Evolutionary conservation across 2,329 filamentous ascomycete species (phyloP).

Genomic region (Phaeosphaeriaceae sp.): DNA sequence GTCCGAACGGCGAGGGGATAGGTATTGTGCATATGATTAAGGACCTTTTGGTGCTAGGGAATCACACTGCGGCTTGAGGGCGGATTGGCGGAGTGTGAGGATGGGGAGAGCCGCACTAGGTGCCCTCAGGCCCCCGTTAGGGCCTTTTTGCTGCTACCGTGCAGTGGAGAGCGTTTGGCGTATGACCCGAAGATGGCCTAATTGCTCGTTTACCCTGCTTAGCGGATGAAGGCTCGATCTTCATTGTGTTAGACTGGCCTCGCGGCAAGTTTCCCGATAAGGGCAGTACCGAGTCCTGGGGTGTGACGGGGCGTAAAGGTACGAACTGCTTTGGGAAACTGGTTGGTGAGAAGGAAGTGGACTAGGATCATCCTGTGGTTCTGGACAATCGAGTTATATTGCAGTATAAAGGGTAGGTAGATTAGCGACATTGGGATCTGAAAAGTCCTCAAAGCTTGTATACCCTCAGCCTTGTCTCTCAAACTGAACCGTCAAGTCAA

Average conservation of each 20-base stretch:
- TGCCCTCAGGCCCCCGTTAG: background rate
- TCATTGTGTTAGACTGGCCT: background rate
- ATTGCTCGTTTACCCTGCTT: background rate
- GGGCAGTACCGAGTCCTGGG: slow-evolving; percentile 6
- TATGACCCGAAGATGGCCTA: slow-evolving; percentile 10
- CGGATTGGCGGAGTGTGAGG: background rate
- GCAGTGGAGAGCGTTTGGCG: background rate
- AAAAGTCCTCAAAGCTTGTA: background rate
- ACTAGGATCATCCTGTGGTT: background rate
- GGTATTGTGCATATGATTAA: slow-evolving; percentile 45
- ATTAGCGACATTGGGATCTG: no score
- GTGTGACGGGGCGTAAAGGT: slow-evolving; percentile 3
- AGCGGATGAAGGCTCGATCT: slow-evolving; percentile 6
- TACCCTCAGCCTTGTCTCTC: background rate
- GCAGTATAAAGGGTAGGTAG: no score
- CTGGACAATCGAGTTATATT: no score
- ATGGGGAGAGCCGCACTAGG: background rate
- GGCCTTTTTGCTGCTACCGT: background rate
- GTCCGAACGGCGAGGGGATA: slow-evolving; percentile 43
- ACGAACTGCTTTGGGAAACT: background rate
- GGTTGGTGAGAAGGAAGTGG: no score
- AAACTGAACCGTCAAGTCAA: background rate
- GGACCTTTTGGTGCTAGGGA: no score
- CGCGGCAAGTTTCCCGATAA: slow-evolving; percentile 19
- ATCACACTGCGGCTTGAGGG: background rate